Percentiles rank a stretch among this genome's conserved stretches.
Evolutionary conservation across 2,329 filamentous ascomycete genomes (phyloP).

Genomic region (Xylaria sp.): DNA sequence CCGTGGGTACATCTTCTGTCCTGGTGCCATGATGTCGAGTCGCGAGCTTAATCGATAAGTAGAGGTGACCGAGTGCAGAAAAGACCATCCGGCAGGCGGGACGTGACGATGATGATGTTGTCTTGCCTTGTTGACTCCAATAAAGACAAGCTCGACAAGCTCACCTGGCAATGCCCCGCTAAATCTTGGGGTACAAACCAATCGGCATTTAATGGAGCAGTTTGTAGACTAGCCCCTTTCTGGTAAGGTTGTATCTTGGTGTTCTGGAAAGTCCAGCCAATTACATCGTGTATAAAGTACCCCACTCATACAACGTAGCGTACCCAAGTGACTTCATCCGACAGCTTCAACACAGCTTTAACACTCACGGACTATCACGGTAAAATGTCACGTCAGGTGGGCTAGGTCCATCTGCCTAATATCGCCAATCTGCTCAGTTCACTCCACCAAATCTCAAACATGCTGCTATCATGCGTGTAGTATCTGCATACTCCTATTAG

Average conservation of each 20-base stretch:
- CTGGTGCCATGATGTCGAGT: constrained; percentile 62
- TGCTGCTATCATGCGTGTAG: constrained; percentile 7
- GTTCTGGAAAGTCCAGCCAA: constrained; percentile 35
- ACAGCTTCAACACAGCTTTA: background rate
- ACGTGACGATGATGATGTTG: background rate
- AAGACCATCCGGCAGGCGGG: no score
- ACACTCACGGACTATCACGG: constrained; percentile 6
- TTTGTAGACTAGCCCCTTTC: background rate
- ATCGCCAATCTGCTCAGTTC: constrained; percentile 5
- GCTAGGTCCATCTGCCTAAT: background rate
- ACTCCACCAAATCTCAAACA: background rate
- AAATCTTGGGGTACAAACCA: constrained; percentile 17
- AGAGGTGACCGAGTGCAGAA: background rate
- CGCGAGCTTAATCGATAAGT: background rate
- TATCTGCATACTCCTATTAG: background rate
- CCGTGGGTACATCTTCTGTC: constrained; percentile 83
- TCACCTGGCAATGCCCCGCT: constrained; percentile 26
- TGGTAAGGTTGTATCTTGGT: constrained; percentile 10
- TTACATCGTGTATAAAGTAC: background rate
- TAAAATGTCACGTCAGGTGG: background rate
- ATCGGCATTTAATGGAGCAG: constrained; percentile 27
- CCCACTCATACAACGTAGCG: background rate
- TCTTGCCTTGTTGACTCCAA: constrained; percentile 36
- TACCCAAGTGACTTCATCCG: constrained; percentile 20
- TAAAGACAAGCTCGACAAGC: constrained; percentile 14